These are phyloP conservation scores for Mycena vulgaris DNA, from an alignment of 768 basidiomycete genomes.

Conservation along the genomic window DNA sequence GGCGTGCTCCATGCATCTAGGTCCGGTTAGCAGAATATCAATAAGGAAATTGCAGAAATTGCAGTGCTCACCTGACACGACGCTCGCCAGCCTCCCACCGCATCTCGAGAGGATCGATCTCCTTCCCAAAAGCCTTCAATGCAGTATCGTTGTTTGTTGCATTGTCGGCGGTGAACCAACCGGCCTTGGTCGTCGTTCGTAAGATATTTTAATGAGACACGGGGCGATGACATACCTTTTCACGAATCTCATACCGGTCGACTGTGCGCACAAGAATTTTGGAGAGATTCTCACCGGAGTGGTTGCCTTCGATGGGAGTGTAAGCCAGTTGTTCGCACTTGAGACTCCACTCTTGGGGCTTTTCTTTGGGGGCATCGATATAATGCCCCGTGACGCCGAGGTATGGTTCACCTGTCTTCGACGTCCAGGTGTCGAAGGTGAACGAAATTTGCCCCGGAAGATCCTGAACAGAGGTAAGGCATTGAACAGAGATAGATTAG, in stretches of 20 bases:
- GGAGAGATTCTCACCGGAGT: conserved; percentile 42
- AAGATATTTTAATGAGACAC: too few species aligned
- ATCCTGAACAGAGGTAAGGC: too few species aligned
- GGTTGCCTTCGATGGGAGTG: conserved; percentile 24
- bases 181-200: too few species aligned
- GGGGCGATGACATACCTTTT: too few species aligned
- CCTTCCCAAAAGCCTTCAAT: conserved; percentile 38
- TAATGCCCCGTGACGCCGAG: conserved; percentile 41
- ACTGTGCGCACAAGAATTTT: conserved; percentile 29
- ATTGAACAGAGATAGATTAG: too few species aligned
- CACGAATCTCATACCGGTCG: conserved; percentile 37
- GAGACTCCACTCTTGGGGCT: conserved; percentile 22
- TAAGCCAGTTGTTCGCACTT: conserved; percentile 31
- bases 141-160: conserved; percentile 46
- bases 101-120: conserved; percentile 27
- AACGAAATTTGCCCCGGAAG: conserved; percentile 18
- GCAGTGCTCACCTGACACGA: conserved; percentile 35
- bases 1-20: conserved; percentile 52
- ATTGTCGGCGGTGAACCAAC: conserved; percentile 44
- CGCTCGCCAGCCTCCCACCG: conserved; percentile 43
- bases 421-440: conserved; percentile 39
- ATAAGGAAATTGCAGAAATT: not conserved
- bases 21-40: conserved; percentile 1
- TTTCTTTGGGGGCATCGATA: conserved; percentile 21
- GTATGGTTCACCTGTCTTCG: conserved; percentile 35